Conservation (phyloP, 441 rosid species). For the Dalechampia spathulata region DNA sequence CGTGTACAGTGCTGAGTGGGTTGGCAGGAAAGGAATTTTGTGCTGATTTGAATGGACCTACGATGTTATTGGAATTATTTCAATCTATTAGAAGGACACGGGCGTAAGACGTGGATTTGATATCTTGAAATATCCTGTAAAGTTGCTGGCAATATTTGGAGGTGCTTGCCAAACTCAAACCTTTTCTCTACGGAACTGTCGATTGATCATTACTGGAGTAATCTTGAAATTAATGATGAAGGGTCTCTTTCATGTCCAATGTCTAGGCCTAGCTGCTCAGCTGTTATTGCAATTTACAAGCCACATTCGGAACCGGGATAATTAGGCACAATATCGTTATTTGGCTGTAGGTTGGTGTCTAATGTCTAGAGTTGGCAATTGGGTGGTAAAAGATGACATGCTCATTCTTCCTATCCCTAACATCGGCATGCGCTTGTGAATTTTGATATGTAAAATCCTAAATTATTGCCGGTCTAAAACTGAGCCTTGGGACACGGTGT, state of each 20-base stretch:
- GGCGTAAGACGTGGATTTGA: too few species aligned
- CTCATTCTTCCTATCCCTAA: too few species aligned
- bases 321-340: too few species aligned
- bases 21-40: neutral
- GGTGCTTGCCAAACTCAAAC: neutral
- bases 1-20: neutral
- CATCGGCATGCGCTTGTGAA: too few species aligned
- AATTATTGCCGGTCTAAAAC: too few species aligned
- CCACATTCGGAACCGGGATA: neutral
- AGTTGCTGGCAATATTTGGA: neutral
- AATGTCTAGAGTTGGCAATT: too few species aligned
- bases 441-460: too few species aligned
- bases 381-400: too few species aligned
- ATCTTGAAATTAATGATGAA: neutral
- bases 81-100: neutral
- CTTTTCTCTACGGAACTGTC: neutral
- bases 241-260: neutral
- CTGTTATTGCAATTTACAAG: neutral
- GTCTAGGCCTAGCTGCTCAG: neutral
- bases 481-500: too few species aligned
- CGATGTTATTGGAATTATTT: neutral
- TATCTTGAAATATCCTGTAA: too few species aligned
- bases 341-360: too few species aligned
- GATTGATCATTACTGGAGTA: neutral
- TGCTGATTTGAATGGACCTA: neutral